Evolutionary conservation across 2,329 filamentous ascomycete genomes (phyloP).

Genomic region (Thielaviopsis ethacetica): DNA sequence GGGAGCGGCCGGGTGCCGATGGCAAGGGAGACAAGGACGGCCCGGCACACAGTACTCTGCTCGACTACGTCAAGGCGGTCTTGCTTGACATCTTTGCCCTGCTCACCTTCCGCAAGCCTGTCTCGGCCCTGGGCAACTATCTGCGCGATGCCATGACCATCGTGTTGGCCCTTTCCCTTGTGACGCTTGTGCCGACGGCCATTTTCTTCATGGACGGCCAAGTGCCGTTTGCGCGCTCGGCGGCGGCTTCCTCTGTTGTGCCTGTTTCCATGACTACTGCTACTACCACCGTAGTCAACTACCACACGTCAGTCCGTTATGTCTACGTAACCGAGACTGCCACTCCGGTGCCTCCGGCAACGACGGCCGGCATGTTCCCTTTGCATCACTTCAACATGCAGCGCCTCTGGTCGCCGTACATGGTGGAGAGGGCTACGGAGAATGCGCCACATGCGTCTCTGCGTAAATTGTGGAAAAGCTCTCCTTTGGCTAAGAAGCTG

Average conservation of each 20-base stretch:
- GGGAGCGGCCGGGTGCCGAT: conserved; percentile 1
- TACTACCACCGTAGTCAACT: conserved; percentile 9
- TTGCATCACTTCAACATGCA: not conserved
- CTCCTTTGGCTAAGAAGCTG: not conserved
- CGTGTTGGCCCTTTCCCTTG: not conserved
- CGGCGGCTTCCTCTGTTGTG: not conserved
- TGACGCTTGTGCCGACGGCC: not conserved
- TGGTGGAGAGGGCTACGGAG: conserved; percentile 7
- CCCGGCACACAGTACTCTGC: not conserved
- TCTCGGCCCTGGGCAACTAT: not conserved
- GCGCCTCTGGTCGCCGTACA: conserved; percentile 8
- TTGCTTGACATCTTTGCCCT: not conserved
- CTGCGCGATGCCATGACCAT: not conserved
- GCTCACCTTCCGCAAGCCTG: not conserved
- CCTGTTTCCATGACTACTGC: not conserved
- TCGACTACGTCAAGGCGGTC: not conserved
- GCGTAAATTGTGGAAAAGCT: not conserved
- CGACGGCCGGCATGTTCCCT: not conserved
- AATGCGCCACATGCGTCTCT: not conserved
- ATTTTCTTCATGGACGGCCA: not conserved
- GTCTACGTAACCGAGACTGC: conserved; percentile 8
- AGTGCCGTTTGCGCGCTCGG: not conserved
- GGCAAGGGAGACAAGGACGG: not conserved
- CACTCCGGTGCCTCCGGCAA: not conserved
- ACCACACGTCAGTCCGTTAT: conserved; percentile 7